These are phyloP conservation scores for Cyanidiococcus yangmingshanensis DNA, from an alignment of 23 red algal species.

Conservation along the genomic window DNA sequence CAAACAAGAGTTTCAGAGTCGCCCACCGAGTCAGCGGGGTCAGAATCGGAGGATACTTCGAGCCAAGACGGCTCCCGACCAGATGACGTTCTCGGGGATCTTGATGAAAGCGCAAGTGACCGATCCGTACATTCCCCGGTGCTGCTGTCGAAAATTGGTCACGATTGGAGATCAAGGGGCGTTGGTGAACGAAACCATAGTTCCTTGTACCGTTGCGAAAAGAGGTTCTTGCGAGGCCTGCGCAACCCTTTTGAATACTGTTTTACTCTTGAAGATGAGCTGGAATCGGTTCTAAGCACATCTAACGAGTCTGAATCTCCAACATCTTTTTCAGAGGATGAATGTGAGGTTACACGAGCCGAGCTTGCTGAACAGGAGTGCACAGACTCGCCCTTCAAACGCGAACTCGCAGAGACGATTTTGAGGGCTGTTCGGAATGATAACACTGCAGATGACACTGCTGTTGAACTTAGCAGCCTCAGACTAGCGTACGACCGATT, in stretches of 20 bases:
- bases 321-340: background rate
- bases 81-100: background rate
- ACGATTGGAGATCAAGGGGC: background rate
- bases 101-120: background rate
- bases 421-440: slow-evolving; percentile 39
- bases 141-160: background rate
- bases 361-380: background rate
- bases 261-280: slow-evolving; percentile 32
- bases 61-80: background rate
- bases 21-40: background rate
- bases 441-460: slow-evolving; percentile 42
- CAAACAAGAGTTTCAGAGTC: background rate
- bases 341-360: background rate
- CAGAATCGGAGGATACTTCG: background rate
- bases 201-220: background rate
- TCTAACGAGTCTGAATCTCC: background rate
- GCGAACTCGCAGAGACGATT: slow-evolving; percentile 63
- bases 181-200: background rate
- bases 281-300: slow-evolving; percentile 33
- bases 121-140: background rate
- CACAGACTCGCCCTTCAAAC: slow-evolving; percentile 18
- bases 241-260: background rate
- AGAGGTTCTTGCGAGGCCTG: background rate
- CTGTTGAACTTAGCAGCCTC: slow-evolving; percentile 58
- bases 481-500: slow-evolving; percentile 50